These are phyloP conservation scores for Phanerodontia chrysosporium DNA, from an alignment of 768 basidiomycete species.

Conservation along the genomic window DNA sequence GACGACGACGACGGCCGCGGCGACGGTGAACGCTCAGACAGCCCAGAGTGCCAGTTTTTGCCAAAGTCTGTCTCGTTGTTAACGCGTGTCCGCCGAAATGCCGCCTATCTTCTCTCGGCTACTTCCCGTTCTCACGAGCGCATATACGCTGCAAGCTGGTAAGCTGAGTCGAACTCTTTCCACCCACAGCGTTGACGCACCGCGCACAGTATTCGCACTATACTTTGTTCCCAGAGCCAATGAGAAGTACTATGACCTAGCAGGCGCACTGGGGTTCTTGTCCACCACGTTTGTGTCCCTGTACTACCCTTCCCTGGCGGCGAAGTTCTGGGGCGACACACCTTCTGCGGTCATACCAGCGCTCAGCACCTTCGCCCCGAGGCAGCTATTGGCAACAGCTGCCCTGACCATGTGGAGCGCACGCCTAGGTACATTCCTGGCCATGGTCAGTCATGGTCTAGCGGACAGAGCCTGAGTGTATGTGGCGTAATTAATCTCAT, in stretches of 20 bases:
- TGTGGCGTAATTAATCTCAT: slow-evolving; percentile 11
- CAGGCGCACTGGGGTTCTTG: slow-evolving; percentile 63
- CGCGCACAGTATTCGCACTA: slow-evolving; percentile 42
- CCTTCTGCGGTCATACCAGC: slow-evolving; percentile 34
- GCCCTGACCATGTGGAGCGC: slow-evolving; percentile 57
- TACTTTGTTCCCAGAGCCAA: slow-evolving; percentile 63
- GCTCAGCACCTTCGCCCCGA: slow-evolving; percentile 47
- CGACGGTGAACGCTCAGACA: no score
- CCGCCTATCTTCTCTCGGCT: slow-evolving; percentile 53
- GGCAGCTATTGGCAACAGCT: slow-evolving; percentile 56
- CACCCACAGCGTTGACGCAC: background rate
- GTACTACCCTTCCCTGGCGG: slow-evolving; percentile 55
- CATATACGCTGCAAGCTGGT: slow-evolving; percentile 51
- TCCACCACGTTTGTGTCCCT: slow-evolving; percentile 56
- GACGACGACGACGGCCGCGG: background rate
- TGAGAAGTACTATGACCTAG: slow-evolving; percentile 65
- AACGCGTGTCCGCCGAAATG: slow-evolving; percentile 3
- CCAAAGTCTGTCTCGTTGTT: background rate
- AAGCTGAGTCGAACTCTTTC: slow-evolving; percentile 11
- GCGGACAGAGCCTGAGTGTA: slow-evolving; percentile 25
- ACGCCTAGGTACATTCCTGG: slow-evolving; percentile 60
- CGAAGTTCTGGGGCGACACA: slow-evolving; percentile 40
- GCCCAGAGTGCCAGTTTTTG: background rate
- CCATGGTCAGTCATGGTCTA: slow-evolving; percentile 33
- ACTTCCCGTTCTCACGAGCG: slow-evolving; percentile 42